Evolutionary conservation across 306 rosid genomes (phyloP), one percentile per base, ranked within the genome.

Genomic region (Vigna unguiculata): DNA sequence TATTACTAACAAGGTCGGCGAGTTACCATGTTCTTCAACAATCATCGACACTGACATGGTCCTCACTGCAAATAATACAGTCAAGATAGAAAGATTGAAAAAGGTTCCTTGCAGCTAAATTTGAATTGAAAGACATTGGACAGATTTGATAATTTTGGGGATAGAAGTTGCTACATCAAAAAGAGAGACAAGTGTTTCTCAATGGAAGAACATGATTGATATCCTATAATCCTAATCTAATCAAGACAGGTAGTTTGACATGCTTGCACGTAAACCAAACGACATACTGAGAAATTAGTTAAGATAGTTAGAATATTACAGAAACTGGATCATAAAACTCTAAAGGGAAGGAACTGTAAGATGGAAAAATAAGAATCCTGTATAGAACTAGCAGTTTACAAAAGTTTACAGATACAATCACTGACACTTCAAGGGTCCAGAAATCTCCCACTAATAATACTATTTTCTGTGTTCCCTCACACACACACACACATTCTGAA

Each of bases 21-120:
- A 22, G 36, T 4, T 16, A 11, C 63, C 63, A 12, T 25, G 40
- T 28, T 58, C 38, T 25, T 14, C 65, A 24, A 58, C 65, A 25
- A 25, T 58, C 65, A 32, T 32, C 36, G 45, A 9, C 45, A 40
- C 3, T 28, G 65, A 58, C 11, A 14, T 13, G 6, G 20, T 58
- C 40, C 40, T 28, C 40, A 25, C 11, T 2, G 20, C 5, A 36
- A n/a, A 58, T 25, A 14, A 58, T 6, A 58, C 40, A 25, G 11
- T 24, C 30, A 9, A 28, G 40, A 58, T 58, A 58, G 19, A 14
- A 58, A 55, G 36, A 28, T 58, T 28, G n/a, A 58, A 25, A 58
- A 58, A 13, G 65, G 65, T 43, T 58, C 64, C 65, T 58, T 6
- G 65, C 65, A 14, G 32, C 9, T 25, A 7, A 60, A 60, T 28